Conservation (phyloP, 352 stramenopile species). For the Pythium apleroticum region DNA sequence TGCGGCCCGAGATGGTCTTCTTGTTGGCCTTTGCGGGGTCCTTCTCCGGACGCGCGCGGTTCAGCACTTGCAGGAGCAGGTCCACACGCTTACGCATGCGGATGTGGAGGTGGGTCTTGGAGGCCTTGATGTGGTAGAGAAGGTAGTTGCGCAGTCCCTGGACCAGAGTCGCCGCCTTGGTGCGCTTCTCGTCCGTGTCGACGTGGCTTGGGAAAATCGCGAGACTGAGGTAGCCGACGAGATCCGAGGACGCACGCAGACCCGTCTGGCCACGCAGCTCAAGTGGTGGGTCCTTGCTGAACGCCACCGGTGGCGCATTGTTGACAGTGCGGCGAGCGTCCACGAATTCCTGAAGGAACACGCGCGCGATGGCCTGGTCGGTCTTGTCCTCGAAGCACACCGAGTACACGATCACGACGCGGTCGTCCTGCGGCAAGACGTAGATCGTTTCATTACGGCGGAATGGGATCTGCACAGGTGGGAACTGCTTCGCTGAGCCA, state of each 20-base stretch:
- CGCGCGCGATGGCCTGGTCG: slow-evolving; percentile 87
- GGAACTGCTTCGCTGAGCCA: slow-evolving; percentile 54
- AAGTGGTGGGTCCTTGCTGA: slow-evolving; percentile 89
- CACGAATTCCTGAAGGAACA: slow-evolving; percentile 93
- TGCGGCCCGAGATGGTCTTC: slow-evolving; percentile 92
- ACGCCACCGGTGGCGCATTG: slow-evolving; percentile 91
- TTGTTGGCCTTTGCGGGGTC: slow-evolving; percentile 88
- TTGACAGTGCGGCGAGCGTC: slow-evolving; percentile 92
- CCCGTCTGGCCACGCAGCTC: slow-evolving; percentile 74
- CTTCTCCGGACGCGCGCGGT: slow-evolving; percentile 88
- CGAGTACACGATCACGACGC: slow-evolving; percentile 92
- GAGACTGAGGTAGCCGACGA: slow-evolving; percentile 90
- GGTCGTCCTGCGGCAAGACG: slow-evolving; percentile 80
- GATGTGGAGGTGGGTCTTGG: slow-evolving; percentile 96
- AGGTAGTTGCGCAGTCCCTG: slow-evolving; percentile 92
- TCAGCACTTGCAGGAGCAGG: slow-evolving; percentile 91
- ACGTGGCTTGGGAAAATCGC: slow-evolving; percentile 91
- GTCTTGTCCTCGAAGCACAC: slow-evolving; percentile 94
- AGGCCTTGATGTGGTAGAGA: slow-evolving; percentile 96
- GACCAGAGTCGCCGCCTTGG: slow-evolving; percentile 87
- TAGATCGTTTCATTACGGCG: slow-evolving; percentile 86
- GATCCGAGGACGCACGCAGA: slow-evolving; percentile 57
- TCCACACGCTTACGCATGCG: slow-evolving; percentile 94
- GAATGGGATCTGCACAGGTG: slow-evolving; percentile 82
- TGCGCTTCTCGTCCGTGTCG: slow-evolving; percentile 82